Evolutionary conservation across 2,329 filamentous ascomycete genomes (phyloP).

Genomic region (Beauveria australis): DNA sequence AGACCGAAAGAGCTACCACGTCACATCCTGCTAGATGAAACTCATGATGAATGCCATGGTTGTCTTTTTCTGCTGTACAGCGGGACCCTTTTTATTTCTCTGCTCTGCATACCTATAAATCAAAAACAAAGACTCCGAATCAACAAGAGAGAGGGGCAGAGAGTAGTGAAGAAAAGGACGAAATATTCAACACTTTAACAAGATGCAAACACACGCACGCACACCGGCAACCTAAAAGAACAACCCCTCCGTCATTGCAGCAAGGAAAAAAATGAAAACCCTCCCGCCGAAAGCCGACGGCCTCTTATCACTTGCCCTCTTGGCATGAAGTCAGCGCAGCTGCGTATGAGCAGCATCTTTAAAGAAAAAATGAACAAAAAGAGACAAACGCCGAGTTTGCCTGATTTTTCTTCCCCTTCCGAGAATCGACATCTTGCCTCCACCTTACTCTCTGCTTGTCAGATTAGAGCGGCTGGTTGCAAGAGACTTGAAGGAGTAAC

Average conservation of each 20-base stretch:
- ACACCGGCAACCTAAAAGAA: background rate
- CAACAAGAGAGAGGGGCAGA: background rate
- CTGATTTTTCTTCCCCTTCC: background rate
- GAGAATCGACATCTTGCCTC: background rate
- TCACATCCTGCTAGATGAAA: background rate
- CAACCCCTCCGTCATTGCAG: background rate
- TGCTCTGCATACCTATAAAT: background rate
- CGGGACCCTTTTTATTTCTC: background rate
- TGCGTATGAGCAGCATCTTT: background rate
- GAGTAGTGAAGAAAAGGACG: background rate
- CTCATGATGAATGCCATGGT: background rate
- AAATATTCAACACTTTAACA: background rate
- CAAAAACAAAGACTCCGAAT: background rate
- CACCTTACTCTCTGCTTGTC: background rate
- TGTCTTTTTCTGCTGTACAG: background rate
- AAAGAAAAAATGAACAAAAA: background rate
- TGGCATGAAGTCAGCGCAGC: background rate
- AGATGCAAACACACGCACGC: background rate
- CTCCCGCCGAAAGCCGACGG: background rate
- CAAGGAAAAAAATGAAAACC: background rate
- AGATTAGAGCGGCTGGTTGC: background rate
- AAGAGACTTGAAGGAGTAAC: background rate
- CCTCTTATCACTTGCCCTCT: background rate
- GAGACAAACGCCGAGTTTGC: background rate
- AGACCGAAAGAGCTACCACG: background rate